phyloP scores from a whole-genome alignment of 805 yeast genomes.

The Lachancea sp. region DNA sequence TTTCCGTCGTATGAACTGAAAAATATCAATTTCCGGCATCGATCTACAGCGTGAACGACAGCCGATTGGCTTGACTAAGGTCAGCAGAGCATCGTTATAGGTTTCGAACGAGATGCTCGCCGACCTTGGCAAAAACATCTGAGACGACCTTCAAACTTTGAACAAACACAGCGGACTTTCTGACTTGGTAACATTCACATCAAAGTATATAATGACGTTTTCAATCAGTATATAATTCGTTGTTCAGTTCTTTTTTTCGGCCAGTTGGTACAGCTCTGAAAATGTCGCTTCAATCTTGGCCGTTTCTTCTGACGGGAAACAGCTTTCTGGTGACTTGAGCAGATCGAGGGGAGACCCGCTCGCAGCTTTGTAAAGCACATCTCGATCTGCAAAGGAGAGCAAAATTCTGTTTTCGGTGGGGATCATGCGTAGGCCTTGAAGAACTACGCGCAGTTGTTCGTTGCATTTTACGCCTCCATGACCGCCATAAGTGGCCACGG shows the following conservation, averaged over 20 bases:
- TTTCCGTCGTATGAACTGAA: too few relatives aligned
- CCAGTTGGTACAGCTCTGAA: not conserved
- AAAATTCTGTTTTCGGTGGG: slow-evolving; percentile 9
- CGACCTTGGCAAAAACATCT: too few relatives aligned
- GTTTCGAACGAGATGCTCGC: too few relatives aligned
- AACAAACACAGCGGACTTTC: too few relatives aligned
- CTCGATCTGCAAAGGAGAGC: slow-evolving; percentile 11
- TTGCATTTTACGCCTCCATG: slow-evolving; percentile 28
- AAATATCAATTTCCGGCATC: too few relatives aligned
- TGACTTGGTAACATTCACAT: too few relatives aligned
- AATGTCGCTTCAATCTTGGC: slow-evolving; percentile 1
- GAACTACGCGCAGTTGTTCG: slow-evolving; percentile 23
- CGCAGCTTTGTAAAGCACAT: slow-evolving; percentile 2
- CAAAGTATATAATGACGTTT: too few relatives aligned
- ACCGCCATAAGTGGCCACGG: slow-evolving; percentile 31
- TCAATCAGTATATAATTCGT: not conserved
- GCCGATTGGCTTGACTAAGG: too few relatives aligned
- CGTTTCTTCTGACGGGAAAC: not conserved
- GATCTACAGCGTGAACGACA: too few relatives aligned
- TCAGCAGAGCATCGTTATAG: too few relatives aligned
- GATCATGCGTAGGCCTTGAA: slow-evolving; percentile 15
- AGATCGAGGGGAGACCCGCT: slow-evolving; percentile 7
- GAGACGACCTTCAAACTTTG: too few relatives aligned
- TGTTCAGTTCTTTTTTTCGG: not conserved
- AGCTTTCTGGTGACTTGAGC: not conserved